Conservation (phyloP, 495 filamentous ascomycete species). For the Hyaloscypha variabilis region DNA sequence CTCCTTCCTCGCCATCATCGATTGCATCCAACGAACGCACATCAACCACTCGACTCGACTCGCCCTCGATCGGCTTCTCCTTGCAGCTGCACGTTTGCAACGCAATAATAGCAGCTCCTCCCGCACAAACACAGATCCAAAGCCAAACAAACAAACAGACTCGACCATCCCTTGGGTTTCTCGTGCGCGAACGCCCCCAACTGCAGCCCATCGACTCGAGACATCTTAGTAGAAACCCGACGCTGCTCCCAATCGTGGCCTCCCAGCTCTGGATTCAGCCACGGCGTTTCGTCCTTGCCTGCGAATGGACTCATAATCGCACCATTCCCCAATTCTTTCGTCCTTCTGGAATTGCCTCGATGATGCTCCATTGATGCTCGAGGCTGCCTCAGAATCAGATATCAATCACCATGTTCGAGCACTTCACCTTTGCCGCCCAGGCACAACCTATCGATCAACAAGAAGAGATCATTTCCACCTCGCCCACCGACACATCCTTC, state of each 20-base stretch:
- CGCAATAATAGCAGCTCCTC: background rate
- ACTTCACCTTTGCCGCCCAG: constrained; percentile 29
- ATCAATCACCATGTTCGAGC: constrained; percentile 26
- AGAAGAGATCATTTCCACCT: constrained; percentile 14
- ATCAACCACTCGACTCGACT: background rate
- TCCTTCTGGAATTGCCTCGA: constrained; percentile 1
- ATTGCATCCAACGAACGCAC: too few species aligned
- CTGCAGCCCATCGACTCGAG: background rate
- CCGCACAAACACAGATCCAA: too few species aligned
- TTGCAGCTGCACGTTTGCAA: background rate
- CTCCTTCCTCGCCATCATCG: background rate
- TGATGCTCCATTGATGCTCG: background rate
- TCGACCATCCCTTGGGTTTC: background rate
- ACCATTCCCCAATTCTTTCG: constrained; percentile 10
- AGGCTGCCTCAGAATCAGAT: background rate
- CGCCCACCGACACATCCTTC: constrained; percentile 24
- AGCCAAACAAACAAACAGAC: too few species aligned
- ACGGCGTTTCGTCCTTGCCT: constrained; percentile 24
- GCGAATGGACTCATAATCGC: constrained; percentile 27
- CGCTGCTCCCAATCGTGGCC: background rate
- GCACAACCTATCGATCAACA: constrained; percentile 12
- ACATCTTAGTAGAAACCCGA: background rate
- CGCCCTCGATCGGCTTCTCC: background rate
- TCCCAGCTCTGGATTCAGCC: constrained; percentile 23
- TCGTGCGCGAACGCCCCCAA: background rate